phyloP scores from a whole-genome alignment of 2,329 filamentous ascomycete species.

The Penicillium sp. region DNA sequence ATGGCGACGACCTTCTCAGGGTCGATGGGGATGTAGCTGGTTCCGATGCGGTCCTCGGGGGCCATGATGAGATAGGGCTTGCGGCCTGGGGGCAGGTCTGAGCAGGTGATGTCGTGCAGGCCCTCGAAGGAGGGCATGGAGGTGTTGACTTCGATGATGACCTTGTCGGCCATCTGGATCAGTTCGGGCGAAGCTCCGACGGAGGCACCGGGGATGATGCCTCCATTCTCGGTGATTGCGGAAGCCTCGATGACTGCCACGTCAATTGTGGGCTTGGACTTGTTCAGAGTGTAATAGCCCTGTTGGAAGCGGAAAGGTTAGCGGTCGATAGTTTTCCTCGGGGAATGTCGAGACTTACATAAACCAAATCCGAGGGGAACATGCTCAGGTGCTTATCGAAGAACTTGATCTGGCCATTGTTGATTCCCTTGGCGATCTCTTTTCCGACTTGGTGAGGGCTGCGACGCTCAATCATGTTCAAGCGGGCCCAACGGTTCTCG shows the following conservation, averaged over 20 bases:
- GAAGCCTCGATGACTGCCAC: constrained; percentile 83
- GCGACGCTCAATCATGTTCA: constrained; percentile 87
- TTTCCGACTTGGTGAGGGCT: constrained; percentile 88
- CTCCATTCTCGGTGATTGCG: constrained; percentile 83
- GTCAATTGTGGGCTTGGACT: constrained; percentile 69
- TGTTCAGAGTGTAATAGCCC: constrained; percentile 81
- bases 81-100: constrained; percentile 73
- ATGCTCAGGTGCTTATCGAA: constrained; percentile 93
- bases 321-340: constrained; percentile 3
- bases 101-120: constrained; percentile 86
- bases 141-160: constrained; percentile 92
- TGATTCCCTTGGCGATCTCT: constrained; percentile 85
- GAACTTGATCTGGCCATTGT: constrained; percentile 82
- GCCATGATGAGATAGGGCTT: constrained; percentile 85
- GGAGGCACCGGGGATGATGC: constrained; percentile 81
- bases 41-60: constrained; percentile 83
- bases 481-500: constrained; percentile 82
- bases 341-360: constrained; percentile 48
- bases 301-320: constrained; percentile 28
- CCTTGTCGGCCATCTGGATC: constrained; percentile 86
- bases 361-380: constrained; percentile 84
- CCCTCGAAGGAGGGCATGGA: constrained; percentile 80
- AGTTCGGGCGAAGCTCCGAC: constrained; percentile 83
- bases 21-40: constrained; percentile 77
- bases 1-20: constrained; percentile 80